These are phyloP conservation scores for Yamadazyma sp. DNA, from an alignment of 1,139 yeast genomes.

Conservation along the genomic window DNA sequence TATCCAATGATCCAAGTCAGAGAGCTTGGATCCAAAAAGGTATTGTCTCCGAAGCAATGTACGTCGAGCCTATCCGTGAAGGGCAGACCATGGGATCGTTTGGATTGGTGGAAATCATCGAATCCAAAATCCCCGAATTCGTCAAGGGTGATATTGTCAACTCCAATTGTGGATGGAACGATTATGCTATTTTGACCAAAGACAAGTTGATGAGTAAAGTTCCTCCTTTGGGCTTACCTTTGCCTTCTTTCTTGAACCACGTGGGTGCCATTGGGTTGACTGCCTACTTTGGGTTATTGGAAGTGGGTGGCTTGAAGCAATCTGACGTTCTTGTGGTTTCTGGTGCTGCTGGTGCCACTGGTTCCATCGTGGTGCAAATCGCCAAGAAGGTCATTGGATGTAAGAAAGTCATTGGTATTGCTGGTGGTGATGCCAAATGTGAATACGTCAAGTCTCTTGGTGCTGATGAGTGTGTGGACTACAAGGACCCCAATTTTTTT, in stretches of 20 bases:
- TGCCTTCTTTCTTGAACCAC: conserved; percentile 25
- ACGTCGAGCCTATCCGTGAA: conserved; percentile 45
- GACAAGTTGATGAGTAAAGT: conserved; percentile 22
- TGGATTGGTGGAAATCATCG: conserved; percentile 51
- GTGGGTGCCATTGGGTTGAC: conserved; percentile 61
- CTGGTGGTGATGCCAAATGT: conserved; percentile 60
- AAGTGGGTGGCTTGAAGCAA: conserved; percentile 40
- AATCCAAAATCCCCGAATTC: conserved; percentile 39
- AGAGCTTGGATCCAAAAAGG: conserved; percentile 57
- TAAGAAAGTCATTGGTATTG: conserved; percentile 59
- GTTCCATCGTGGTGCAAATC: conserved; percentile 59
- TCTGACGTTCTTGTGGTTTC: conserved; percentile 45
- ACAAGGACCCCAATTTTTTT: conserved; percentile 46
- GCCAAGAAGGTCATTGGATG: conserved; percentile 57
- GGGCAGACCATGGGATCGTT: conserved; percentile 52
- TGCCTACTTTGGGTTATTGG: conserved; percentile 57
- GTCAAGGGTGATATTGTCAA: conserved; percentile 44
- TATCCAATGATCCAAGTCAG: conserved; percentile 71
- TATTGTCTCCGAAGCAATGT: conserved; percentile 40
- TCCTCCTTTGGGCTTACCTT: conserved; percentile 25
- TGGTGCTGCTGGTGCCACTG: conserved; percentile 74
- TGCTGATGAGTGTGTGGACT: conserved; percentile 55
- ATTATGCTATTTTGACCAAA: conserved; percentile 24
- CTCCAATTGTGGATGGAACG: conserved; percentile 31
- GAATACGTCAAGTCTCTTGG: conserved; percentile 57